A percentile compares a stretch with the other conserved stretches of the same genome.
These are phyloP conservation scores for Agastache rugosa DNA, from an alignment of 257 asterid species.

Conservation along the genomic window DNA sequence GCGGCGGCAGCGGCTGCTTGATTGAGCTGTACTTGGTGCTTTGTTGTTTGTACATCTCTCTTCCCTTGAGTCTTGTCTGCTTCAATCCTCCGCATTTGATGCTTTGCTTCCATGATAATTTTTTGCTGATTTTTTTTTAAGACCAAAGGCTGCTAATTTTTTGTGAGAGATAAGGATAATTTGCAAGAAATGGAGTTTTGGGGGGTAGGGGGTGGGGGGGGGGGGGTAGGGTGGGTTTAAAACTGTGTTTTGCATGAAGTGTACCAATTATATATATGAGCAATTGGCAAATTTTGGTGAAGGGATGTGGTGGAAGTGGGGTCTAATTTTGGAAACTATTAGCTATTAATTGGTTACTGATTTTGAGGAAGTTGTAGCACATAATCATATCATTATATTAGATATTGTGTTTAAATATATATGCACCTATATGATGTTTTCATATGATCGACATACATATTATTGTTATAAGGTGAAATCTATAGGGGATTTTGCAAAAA, in stretches of 20 bases:
- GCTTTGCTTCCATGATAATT: constrained; percentile 45
- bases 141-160: constrained; percentile 18
- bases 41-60: constrained; percentile 27
- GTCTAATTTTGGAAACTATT: constrained; percentile 15
- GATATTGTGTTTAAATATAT: too few relatives aligned
- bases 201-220: not conserved
- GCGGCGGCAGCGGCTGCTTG: not conserved
- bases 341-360: not conserved
- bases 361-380: not conserved
- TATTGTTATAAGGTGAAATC: too few relatives aligned
- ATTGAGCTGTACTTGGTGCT: constrained; percentile 36
- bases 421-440: too few relatives aligned
- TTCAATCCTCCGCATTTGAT: constrained; percentile 37
- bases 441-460: too few relatives aligned
- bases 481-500: too few relatives aligned
- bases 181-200: constrained; percentile 40
- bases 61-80: constrained; percentile 18
- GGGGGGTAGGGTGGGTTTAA: constrained; percentile 19
- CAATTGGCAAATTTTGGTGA: constrained; percentile 28
- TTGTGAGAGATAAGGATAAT: constrained; percentile 57
- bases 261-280: constrained; percentile 35
- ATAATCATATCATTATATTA: not conserved
- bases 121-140: not conserved
- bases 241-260: constrained; percentile 35
- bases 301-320: constrained; percentile 48